A percentile compares a stretch with the other conserved stretches of the same genome.
phyloP scores from a whole-genome alignment of 2,329 filamentous ascomycete species.

The Fusarium tjaetaba region DNA sequence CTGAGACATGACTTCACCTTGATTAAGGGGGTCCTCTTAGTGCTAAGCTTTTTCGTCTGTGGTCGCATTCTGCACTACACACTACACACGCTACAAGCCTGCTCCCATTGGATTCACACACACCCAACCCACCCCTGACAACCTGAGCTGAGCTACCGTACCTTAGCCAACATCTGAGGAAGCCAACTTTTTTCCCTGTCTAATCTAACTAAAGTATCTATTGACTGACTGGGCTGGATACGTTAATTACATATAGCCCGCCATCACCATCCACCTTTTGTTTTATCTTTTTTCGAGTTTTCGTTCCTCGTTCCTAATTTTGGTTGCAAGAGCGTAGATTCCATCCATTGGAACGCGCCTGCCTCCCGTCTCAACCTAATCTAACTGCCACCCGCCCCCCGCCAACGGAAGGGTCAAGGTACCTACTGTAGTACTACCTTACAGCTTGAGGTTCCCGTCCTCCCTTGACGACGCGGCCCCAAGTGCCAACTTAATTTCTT shows the following conservation, averaged over 20 bases:
- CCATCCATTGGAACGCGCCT: conserved; percentile 17
- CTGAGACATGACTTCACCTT: conserved; percentile 47
- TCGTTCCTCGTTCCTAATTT: conserved; percentile 15
- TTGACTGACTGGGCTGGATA: neutral
- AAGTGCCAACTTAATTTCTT: conserved; percentile 1
- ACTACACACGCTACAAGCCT: neutral
- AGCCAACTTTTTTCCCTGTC: conserved; percentile 27
- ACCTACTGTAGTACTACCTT: neutral
- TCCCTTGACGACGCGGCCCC: conserved; percentile 5
- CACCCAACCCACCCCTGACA: conserved; percentile 31
- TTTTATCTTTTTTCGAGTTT: neutral
- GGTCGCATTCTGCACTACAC: conserved; percentile 3
- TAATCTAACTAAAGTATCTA: neutral
- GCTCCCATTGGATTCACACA: conserved; percentile 5
- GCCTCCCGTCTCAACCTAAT: conserved; percentile 32
- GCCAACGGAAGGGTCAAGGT: conserved; percentile 8
- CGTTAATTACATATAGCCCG: conserved; percentile 35
- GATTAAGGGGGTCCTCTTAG: conserved; percentile 34
- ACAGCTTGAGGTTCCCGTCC: neutral
- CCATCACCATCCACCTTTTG: neutral
- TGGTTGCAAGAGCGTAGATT: neutral
- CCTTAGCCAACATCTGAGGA: conserved; percentile 19
- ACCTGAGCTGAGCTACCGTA: conserved; percentile 24
- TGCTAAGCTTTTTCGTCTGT: conserved; percentile 23
- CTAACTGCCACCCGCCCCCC: conserved; percentile 32